A percentile compares a stretch with the other conserved stretches of the same genome.
These are phyloP conservation scores for Didymella pomorum DNA, from an alignment of 2,329 filamentous ascomycete genomes.

Conservation along the genomic window DNA sequence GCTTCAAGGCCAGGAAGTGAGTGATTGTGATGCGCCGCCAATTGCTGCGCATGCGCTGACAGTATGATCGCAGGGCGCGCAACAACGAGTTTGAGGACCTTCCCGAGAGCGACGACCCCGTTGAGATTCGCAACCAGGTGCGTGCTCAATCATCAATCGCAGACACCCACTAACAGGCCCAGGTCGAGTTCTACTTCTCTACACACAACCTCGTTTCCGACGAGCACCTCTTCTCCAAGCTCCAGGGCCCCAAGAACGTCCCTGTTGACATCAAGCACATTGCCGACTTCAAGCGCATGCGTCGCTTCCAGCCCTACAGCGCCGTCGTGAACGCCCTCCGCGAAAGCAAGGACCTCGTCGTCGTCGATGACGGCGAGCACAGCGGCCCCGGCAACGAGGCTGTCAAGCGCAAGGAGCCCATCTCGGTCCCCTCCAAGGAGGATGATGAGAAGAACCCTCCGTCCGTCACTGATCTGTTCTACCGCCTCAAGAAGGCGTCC, in stretches of 20 bases:
- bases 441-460: conserved; percentile 42
- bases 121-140: conserved; percentile 83
- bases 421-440: conserved; percentile 48
- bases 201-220: conserved; percentile 90
- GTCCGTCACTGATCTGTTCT: conserved; percentile 54
- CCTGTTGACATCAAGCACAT: conserved; percentile 80
- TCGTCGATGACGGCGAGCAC: conserved; percentile 77
- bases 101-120: conserved; percentile 77
- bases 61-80: conserved; percentile 28
- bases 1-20: conserved; percentile 33
- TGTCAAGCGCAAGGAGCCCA: conserved; percentile 75
- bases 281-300: conserved; percentile 94
- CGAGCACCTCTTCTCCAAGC: conserved; percentile 82
- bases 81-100: conserved; percentile 55
- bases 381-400: conserved; percentile 50
- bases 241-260: conserved; percentile 81
- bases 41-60: conserved; percentile 19
- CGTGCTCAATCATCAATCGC: conserved; percentile 32
- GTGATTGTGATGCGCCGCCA: not conserved
- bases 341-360: conserved; percentile 74
- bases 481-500: conserved; percentile 61
- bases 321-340: conserved; percentile 84
- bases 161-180: conserved; percentile 6
- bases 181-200: conserved; percentile 97
- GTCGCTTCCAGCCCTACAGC: conserved; percentile 86